phyloP scores from a whole-genome alignment of 441 rosid genomes.

The Euphorbia celastroides region DNA sequence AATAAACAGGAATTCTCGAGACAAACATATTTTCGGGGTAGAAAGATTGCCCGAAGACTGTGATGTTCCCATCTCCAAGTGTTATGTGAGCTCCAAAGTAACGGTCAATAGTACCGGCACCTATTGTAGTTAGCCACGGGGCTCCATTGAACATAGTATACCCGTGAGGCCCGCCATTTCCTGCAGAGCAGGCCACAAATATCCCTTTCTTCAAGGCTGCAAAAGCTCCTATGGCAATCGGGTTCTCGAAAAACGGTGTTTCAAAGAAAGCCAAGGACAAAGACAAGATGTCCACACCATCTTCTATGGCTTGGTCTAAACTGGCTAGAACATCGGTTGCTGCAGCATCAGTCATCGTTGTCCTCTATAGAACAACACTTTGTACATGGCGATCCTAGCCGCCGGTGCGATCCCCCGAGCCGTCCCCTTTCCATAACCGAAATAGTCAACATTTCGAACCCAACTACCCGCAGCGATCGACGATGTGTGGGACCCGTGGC shows the following conservation, averaged over 20 bases:
- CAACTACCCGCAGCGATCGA: conserved; percentile 70
- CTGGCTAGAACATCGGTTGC: conserved; percentile 63
- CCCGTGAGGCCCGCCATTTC: conserved; percentile 46
- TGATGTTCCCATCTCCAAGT: conserved; percentile 40
- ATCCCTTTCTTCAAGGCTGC: conserved; percentile 53
- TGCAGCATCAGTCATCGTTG: conserved; percentile 37
- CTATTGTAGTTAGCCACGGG: conserved; percentile 59
- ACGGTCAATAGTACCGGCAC: conserved; percentile 52
- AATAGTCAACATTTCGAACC: conserved; percentile 47
- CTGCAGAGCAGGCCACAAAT: conserved; percentile 54
- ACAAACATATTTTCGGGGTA: conserved; percentile 38
- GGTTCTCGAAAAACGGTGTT: conserved; percentile 57
- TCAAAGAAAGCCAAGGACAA: conserved; percentile 55
- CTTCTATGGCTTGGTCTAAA: conserved; percentile 57
- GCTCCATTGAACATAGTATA: conserved; percentile 54
- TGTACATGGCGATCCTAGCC: conserved; percentile 60
- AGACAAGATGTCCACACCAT: conserved; percentile 60
- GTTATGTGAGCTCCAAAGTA: conserved; percentile 49
- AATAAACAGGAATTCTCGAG: conserved; percentile 30
- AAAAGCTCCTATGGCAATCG: conserved; percentile 64
- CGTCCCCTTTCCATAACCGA: conserved; percentile 59
- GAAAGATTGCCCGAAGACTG: conserved; percentile 30
- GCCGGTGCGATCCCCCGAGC: conserved; percentile 72
- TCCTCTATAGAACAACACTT: conserved; percentile 59
- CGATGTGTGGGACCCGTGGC: conserved; percentile 86